Base-by-base conservation (phyloP, 441 rosid species). In the Erodium moschatum region DNA sequence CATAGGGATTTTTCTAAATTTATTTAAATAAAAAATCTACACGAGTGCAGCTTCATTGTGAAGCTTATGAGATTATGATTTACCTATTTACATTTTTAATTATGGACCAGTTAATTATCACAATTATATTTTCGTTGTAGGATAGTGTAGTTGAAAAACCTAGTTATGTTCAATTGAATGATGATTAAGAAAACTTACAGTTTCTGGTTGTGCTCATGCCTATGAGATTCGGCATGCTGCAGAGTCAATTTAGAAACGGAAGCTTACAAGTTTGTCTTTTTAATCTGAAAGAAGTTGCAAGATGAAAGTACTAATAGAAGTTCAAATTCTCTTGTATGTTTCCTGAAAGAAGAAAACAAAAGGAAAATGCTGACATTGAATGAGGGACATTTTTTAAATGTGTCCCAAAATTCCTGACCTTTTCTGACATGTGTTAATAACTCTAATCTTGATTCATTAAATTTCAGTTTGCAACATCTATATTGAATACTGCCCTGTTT, bases 131-230 rank as follows among this genome's bases (percentile, higher is more conserved):
- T 60, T 60, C 15, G 3, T 19, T 21, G 20, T 21, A 9, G 35
- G 20, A 61, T 24, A 61, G 35, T 61, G 15, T 13, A 60, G 33
- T 20, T 60, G 31, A 60, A 60, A 60, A 60, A 60, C 64, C 7
- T 60, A 21, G 64, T 60, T 60, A 13, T 7, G 31, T 21, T 58
- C 10, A 58, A 19, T 60, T 7, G n/a, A 21, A 9, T 33, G 38
- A 5, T 60, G 29, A 60, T 60, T 20, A 7, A 21, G n/a, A 11
- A 60, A 60, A 60, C 64, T 60, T 31, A 19, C 31, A 60, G 64
- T 21, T 60, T 10, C 13, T 56, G 12, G 19, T 19, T 19, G 62
- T 9, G 20, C 19, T 60, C 21, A 21, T 21, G 64, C 64, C 33
- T 60, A 60, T 18, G 27, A 6, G 24, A 16, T 19, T 2, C 6